Evolutionary conservation across 495 filamentous ascomycete species (phyloP).

Genomic region (Daldinia loculata): DNA sequence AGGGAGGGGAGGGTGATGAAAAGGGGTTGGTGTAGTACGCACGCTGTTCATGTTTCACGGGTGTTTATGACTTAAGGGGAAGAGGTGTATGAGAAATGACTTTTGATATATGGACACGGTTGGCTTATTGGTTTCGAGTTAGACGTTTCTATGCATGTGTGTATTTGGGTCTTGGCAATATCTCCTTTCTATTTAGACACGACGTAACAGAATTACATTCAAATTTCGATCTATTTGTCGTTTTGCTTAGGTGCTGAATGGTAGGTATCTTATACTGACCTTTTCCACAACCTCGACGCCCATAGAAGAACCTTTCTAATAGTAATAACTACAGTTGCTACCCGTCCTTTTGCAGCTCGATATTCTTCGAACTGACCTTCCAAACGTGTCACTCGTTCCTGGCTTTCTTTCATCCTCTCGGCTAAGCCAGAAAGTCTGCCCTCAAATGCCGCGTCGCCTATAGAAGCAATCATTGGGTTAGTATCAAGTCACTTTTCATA

Average conservation of each 20-base stretch:
- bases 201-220: not conserved
- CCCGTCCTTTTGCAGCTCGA: too few relatives aligned
- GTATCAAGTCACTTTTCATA: not conserved
- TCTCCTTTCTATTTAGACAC: not conserved
- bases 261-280: too few relatives aligned
- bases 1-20: not conserved
- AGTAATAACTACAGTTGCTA: not conserved
- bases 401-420: not conserved
- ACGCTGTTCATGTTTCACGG: not conserved
- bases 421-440: not conserved
- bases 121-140: not conserved
- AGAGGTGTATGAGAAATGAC: slow-evolving; percentile 15
- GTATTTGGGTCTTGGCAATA: not conserved
- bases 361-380: not conserved
- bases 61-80: not conserved
- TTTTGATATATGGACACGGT: not conserved
- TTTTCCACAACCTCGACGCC: not conserved
- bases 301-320: not conserved
- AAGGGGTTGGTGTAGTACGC: not conserved
- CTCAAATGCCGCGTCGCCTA: not conserved
- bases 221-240: too few relatives aligned
- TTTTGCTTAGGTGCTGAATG: too few relatives aligned
- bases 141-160: not conserved
- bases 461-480: not conserved
- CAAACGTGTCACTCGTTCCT: not conserved